These are phyloP conservation scores for Crithidia expoeki DNA, from an alignment of 208 protist genomes.

Conservation along the genomic window DNA sequence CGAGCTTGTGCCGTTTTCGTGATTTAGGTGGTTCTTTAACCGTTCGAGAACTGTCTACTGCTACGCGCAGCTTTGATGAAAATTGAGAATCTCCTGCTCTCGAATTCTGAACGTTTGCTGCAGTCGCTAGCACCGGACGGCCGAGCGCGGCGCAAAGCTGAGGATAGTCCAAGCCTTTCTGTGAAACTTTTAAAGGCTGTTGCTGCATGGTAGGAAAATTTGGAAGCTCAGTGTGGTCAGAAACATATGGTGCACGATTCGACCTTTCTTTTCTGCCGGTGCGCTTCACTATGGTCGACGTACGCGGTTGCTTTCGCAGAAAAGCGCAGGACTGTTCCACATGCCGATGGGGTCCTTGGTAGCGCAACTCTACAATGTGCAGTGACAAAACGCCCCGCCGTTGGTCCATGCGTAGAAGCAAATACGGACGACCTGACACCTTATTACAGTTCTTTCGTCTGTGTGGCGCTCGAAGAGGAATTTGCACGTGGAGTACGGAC, in stretches of 20 bases:
- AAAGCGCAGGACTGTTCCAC: not conserved
- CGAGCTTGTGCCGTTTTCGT: not conserved
- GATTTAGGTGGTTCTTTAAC: not conserved
- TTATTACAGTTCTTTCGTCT: not conserved
- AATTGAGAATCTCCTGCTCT: not conserved
- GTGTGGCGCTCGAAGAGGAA: not conserved
- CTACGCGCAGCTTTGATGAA: no score
- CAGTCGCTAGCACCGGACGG: not conserved
- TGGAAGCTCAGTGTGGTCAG: no score
- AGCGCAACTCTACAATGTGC: conserved; percentile 10
- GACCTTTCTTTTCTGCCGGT: no score
- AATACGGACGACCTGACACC: not conserved
- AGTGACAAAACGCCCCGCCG: conserved; percentile 10
- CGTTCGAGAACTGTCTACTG: no score
- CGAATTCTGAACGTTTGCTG: not conserved
- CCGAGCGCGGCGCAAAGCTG: conserved; percentile 1
- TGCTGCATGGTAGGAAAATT: not conserved
- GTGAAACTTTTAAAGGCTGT: not conserved
- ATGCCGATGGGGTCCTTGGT: not conserved
- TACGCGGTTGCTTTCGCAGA: not conserved
- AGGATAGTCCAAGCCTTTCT: not conserved
- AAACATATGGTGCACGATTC: no score
- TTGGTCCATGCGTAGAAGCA: conserved; percentile 7
- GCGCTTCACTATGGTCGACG: not conserved
- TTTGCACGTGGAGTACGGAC: conserved; percentile 1